These are phyloP conservation scores for Primulina tabacum DNA, from an alignment of 257 asterid species.

Conservation along the genomic window DNA sequence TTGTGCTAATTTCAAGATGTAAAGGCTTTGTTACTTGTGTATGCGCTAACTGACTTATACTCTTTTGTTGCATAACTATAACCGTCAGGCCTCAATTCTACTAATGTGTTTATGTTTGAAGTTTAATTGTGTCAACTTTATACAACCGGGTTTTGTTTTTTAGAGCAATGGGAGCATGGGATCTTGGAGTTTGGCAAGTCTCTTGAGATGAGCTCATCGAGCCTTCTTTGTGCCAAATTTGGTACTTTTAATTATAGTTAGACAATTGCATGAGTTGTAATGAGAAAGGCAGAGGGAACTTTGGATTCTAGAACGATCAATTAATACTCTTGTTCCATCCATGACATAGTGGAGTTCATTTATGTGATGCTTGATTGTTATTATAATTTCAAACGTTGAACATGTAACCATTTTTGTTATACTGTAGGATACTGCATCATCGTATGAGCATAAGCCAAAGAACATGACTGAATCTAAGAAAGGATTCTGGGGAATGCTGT, in stretches of 20 bases:
- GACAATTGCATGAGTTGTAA: background rate
- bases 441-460: constrained; percentile 43
- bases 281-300: too few species aligned
- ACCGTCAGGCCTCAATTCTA: background rate
- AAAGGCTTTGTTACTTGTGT: background rate
- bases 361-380: too few species aligned
- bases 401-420: background rate
- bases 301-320: too few species aligned
- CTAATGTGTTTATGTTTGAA: background rate
- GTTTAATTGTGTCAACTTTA: background rate
- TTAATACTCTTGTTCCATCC: too few species aligned
- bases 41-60: background rate
- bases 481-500: constrained; percentile 87
- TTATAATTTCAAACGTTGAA: background rate
- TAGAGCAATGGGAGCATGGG: too few species aligned
- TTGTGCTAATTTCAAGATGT: background rate
- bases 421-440: constrained; percentile 36
- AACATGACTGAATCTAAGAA: constrained; percentile 61
- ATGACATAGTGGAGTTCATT: too few species aligned
- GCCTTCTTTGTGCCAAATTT: background rate
- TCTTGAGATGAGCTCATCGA: background rate
- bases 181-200: background rate
- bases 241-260: background rate
- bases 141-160: too few species aligned
- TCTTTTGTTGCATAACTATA: background rate